Evolutionary conservation across 352 stramenopile genomes (phyloP).

Genomic region (Pythium periplocum): DNA sequence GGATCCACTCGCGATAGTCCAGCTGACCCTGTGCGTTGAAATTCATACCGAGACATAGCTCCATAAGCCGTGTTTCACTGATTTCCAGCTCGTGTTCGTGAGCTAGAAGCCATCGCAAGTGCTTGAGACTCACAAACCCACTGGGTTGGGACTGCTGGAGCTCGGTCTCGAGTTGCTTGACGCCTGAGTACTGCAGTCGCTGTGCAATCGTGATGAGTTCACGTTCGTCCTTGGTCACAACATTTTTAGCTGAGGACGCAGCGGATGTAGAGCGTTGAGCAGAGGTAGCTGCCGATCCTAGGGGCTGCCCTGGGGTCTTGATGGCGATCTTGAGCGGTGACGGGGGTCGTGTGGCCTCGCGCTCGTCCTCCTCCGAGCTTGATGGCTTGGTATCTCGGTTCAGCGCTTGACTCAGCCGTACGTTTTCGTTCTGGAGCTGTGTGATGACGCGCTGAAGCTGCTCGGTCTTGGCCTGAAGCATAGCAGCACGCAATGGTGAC

Average conservation of each 20-base stretch:
- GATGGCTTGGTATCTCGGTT: slow-evolving; percentile 4
- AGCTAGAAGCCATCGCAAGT: slow-evolving; percentile 35
- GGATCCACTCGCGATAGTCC: slow-evolving; percentile 43
- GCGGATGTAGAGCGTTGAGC: background rate
- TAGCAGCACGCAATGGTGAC: slow-evolving; percentile 12
- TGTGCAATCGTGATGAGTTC: slow-evolving; percentile 42
- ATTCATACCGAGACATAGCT: slow-evolving; percentile 59
- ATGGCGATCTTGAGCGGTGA: slow-evolving; percentile 13
- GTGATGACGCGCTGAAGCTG: slow-evolving; percentile 37
- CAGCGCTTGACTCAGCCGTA: slow-evolving; percentile 36
- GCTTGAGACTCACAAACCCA: slow-evolving; percentile 49
- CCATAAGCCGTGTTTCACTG: slow-evolving; percentile 33
- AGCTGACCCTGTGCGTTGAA: slow-evolving; percentile 47
- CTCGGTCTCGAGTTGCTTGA: slow-evolving; percentile 37
- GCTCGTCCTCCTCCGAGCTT: background rate
- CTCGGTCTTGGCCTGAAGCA: slow-evolving; percentile 39
- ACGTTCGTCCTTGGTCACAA: slow-evolving; percentile 37
- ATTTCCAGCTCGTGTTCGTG: slow-evolving; percentile 31
- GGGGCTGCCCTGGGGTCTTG: slow-evolving; percentile 1
- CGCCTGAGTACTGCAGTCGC: slow-evolving; percentile 38
- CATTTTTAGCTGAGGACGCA: background rate
- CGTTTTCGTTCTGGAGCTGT: slow-evolving; percentile 35
- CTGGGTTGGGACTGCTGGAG: slow-evolving; percentile 23
- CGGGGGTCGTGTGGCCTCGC: slow-evolving; percentile 2
- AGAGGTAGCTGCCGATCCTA: background rate